Base-by-base conservation (phyloP, 2,329 filamentous ascomycete genomes). In the Cladophialophora chaetospira region DNA sequence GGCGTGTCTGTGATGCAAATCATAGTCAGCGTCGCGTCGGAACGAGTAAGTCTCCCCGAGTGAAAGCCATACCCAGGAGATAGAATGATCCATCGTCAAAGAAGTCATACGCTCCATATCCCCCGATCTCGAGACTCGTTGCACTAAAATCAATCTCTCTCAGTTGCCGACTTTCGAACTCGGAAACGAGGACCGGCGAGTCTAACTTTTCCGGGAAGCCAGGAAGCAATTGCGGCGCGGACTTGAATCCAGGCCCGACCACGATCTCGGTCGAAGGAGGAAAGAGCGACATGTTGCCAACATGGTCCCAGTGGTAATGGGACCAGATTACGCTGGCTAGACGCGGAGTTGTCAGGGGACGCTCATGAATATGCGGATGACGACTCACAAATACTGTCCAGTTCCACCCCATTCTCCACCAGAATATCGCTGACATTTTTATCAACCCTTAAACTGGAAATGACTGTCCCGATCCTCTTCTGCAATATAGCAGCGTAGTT, bases 231-330 rank as follows among this genome's bases (percentile, higher is more conserved):
- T 66, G 67, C 1, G 72, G 58, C 0, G 67, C 67, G 0, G 66
- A 67, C 2, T 73, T 60, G 66, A 83, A 79, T 0, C 81, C 81
- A 0, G 80, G 76, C 0, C 82, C 82, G 3, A 83, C 80, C 21
- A 84, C 62, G 0, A 84, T 63, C 11, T 77, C 72, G 0, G 79
- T 80, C 1, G 63, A 67, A 0, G 63, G 1, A 0, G 79, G 77
- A 47, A 84, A 83, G 0, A 67, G 68, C 0, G 75, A 73, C 0
- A 76, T 72, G 54, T 82, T 76, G 0, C 81, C 82, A 10, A 75
- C 76, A 53, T 84, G 82, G 63, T 84, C 62, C 52, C 60, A 65
- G 21, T 65, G 62, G 28, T 66, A 66, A 47, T 71, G 70, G 54
- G 67, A 60, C 65, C 63, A 69, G 19, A 68, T 61, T 17, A 70